Percentiles rank a stretch among this genome's conserved stretches.
These are phyloP conservation scores for Pseudogymnoascus verrucosus DNA, from an alignment of 2,329 filamentous ascomycete species.

Conservation along the genomic window DNA sequence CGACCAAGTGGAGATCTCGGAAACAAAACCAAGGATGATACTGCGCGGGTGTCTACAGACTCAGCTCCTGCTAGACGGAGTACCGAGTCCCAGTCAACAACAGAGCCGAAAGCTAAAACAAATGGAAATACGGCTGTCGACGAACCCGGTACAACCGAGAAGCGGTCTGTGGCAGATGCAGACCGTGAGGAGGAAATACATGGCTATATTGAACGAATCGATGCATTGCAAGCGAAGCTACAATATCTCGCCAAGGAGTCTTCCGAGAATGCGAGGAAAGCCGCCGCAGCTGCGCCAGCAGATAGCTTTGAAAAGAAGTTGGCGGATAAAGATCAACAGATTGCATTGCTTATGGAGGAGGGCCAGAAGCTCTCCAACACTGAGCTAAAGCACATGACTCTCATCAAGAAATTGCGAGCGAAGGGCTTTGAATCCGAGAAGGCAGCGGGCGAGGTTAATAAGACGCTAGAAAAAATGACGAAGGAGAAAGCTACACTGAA, in stretches of 20 bases:
- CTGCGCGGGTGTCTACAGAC: background rate
- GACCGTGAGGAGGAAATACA: constrained; percentile 76
- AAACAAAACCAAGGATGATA: background rate
- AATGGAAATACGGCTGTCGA: background rate
- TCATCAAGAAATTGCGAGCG: constrained; percentile 71
- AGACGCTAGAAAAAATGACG: constrained; percentile 50
- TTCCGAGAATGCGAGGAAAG: constrained; percentile 64
- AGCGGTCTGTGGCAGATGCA: constrained; percentile 25
- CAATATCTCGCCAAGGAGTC: constrained; percentile 79
- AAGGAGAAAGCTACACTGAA: constrained; percentile 41
- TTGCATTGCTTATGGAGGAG: constrained; percentile 84
- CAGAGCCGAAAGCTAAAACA: background rate
- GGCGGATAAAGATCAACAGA: constrained; percentile 83
- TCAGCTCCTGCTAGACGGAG: background rate
- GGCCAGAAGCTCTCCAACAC: constrained; percentile 79
- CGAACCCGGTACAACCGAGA: background rate
- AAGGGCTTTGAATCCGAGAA: constrained; percentile 61
- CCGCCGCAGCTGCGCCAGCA: constrained; percentile 51
- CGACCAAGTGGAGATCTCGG: background rate
- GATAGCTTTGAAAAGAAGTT: constrained; percentile 70
- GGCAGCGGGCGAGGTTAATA: constrained; percentile 50
- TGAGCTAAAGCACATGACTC: constrained; percentile 75
- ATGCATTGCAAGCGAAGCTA: constrained; percentile 84
- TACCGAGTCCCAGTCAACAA: background rate
- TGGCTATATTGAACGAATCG: constrained; percentile 78